Conservation (phyloP, 1,139 yeast species). For the Protomyces arabidopsidicola region DNA sequence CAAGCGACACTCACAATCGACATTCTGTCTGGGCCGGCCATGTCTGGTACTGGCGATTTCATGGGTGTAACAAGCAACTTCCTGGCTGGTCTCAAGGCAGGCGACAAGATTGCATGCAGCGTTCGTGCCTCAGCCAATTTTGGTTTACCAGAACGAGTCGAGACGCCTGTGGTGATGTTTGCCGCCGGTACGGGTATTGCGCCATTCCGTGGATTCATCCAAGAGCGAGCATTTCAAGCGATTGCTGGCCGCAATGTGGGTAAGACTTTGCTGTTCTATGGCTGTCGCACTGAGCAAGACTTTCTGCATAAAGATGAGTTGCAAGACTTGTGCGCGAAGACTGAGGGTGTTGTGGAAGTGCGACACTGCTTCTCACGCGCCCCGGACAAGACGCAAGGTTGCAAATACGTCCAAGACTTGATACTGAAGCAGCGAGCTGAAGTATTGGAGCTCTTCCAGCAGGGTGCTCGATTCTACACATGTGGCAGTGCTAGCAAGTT, state of each 20-base stretch:
- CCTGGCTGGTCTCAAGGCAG: conserved; percentile 15
- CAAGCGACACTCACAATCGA: conserved; percentile 20
- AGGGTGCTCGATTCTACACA: conserved; percentile 21
- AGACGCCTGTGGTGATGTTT: conserved; percentile 17
- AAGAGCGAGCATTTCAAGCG: conserved; percentile 67
- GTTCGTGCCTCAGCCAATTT: conserved; percentile 25
- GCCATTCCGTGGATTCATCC: conserved; percentile 90
- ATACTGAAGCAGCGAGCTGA: conserved; percentile 11
- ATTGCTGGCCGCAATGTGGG: conserved; percentile 58
- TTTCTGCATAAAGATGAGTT: conserved; percentile 33
- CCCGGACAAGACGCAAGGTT: conserved; percentile 4
- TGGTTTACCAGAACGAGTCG: conserved; percentile 12
- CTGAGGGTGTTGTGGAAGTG: conserved; percentile 1
- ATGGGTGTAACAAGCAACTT: conserved; percentile 24
- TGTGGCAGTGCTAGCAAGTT: conserved; percentile 25
- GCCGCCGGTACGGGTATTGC: conserved; percentile 73
- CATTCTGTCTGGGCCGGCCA: conserved; percentile 8
- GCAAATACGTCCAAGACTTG: conserved; percentile 19
- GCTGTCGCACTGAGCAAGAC: conserved; percentile 59
- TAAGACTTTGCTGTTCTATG: conserved; percentile 71
- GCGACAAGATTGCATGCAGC: conserved; percentile 21
- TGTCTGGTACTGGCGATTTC: conserved; percentile 15
- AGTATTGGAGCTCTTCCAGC: background rate
- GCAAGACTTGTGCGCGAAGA: conserved; percentile 12
- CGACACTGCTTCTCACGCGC: conserved; percentile 13